Evolutionary conservation across 2,329 filamentous ascomycete species (phyloP), one percentile per base, ranked within the genome.

Genomic region (Pyrenochaeta sp.): DNA sequence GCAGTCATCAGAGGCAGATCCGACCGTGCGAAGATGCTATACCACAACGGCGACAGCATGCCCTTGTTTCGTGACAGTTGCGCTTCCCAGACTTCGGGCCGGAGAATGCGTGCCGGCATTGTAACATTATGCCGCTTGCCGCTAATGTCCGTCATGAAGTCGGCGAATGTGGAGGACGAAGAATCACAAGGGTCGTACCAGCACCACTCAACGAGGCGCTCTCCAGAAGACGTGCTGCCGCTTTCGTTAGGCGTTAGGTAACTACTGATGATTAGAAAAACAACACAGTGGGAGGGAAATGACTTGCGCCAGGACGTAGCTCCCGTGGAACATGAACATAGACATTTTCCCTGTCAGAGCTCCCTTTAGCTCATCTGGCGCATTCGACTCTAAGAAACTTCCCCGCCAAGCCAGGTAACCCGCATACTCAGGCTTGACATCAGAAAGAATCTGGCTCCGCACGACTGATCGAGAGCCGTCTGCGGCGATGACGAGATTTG

Each of bases 151-250:
- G 80, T 82, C 70, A 83, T 78, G 15, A 79, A 66, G 0, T 77
- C 73, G 5, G 62, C 59, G 28, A 79, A 72, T 1, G 77, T 75
- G 1, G 64, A 27, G 0, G 76, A 75, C 7, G 64, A 37, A 15
- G 75, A 69, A 1, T 68, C 49, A 39, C 77, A 72, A 51, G 80
- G 77, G 52, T 68, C 72, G 62, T 82, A 83, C 78, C 79, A 82
- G 2, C 82, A 77, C 69, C 73, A 81, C 56, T 82, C 82, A 54
- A 82, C 65, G 3, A 79, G 71, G 10, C 78, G 71, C 7, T 77
- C 62, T 1, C 75, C 77, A 0, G 66, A 58, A 12, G 64, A 57
- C 19, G 78, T 72, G 15, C 62, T 67, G 1, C 79, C 79, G 19
- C 72, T 58, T 5, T 72, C 66, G 1, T 75, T 75, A 1, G 80